Conservation (phyloP, 2,329 filamentous ascomycete genomes). For the Diaporthe ilicicola region DNA sequence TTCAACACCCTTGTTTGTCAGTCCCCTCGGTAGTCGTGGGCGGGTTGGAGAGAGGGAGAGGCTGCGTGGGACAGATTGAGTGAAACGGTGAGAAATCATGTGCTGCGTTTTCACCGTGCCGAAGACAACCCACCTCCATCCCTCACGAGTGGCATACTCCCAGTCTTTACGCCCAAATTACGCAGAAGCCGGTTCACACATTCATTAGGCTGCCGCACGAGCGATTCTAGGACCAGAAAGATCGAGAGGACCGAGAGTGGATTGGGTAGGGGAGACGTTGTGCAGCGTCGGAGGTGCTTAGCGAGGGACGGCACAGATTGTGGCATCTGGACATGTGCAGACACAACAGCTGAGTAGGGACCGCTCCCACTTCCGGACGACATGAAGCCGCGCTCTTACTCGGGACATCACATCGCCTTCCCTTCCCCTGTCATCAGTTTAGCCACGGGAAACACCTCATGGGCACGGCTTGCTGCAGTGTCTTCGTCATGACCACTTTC, state of each 20-base stretch:
- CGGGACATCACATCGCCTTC: not conserved
- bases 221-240: not conserved
- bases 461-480: not conserved
- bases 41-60: not conserved
- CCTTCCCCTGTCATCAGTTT: too few relatives aligned
- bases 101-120: too few relatives aligned
- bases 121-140: not conserved
- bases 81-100: too few relatives aligned
- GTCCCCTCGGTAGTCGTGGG: not conserved
- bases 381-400: not conserved
- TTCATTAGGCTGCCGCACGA: not conserved
- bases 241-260: not conserved
- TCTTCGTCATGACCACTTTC: not conserved
- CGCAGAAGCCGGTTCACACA: conserved; percentile 1
- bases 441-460: not conserved
- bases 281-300: not conserved
- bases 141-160: not conserved
- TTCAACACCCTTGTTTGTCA: not conserved
- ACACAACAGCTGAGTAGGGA: not conserved
- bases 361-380: too few relatives aligned
- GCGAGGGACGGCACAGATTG: not conserved
- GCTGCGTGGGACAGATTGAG: not conserved
- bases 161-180: not conserved
- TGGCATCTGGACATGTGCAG: too few relatives aligned
- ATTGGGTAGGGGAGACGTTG: not conserved